Evolutionary conservation across 179 eudicot species (phyloP).

Genomic region (Monotropa hypopitys): DNA sequence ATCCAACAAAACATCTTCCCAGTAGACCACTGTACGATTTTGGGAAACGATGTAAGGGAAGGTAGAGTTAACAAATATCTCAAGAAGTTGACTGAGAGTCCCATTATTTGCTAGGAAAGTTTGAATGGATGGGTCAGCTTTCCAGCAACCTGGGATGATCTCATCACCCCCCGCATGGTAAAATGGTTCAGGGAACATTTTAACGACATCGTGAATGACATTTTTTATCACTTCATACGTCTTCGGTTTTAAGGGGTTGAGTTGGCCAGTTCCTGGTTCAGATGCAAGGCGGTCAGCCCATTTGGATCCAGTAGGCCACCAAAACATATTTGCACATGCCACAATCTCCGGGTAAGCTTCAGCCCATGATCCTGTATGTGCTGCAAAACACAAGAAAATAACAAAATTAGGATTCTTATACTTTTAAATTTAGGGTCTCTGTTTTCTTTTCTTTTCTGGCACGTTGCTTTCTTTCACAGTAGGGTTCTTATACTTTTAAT

Average conservation of each 20-base stretch:
- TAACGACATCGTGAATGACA: slow-evolving; percentile 34
- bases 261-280: slow-evolving; percentile 88
- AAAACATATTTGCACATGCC: slow-evolving; percentile 67
- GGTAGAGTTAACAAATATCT: slow-evolving; percentile 52
- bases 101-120: slow-evolving; percentile 30
- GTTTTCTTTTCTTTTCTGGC: not conserved
- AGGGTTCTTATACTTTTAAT: not conserved
- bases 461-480: not conserved
- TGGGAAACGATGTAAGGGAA: slow-evolving; percentile 41
- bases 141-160: slow-evolving; percentile 71
- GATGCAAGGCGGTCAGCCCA: slow-evolving; percentile 80
- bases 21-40: slow-evolving; percentile 59
- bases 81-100: slow-evolving; percentile 52
- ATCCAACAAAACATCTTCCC: slow-evolving; percentile 77
- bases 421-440: too few relatives aligned
- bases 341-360: slow-evolving; percentile 83
- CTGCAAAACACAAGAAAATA: slow-evolving; percentile 26
- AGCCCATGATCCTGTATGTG: slow-evolving; percentile 89
- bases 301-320: slow-evolving; percentile 59
- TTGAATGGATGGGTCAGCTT: slow-evolving; percentile 51
- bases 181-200: slow-evolving; percentile 63
- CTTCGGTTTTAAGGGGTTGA: slow-evolving; percentile 69
- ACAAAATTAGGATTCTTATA: not conserved
- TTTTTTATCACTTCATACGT: slow-evolving; percentile 55
- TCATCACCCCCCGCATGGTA: slow-evolving; percentile 79